Percentiles rank a stretch among this genome's conserved stretches.
Conservation (phyloP, 2,329 filamentous ascomycete species). For the Fusarium xylarioides region DNA sequence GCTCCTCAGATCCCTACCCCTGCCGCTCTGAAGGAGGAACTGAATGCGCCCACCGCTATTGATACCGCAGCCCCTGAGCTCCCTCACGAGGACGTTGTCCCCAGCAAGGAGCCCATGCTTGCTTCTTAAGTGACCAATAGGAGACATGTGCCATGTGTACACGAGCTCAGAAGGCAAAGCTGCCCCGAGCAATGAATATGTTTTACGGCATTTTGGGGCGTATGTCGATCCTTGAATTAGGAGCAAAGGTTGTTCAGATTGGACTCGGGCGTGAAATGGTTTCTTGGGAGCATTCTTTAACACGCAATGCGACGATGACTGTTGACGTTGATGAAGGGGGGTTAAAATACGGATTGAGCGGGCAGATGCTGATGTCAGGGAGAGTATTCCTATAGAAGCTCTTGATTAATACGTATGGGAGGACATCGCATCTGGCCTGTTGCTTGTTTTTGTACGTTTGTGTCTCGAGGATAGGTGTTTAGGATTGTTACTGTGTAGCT, state of each 20-base stretch:
- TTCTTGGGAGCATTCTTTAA: constrained; percentile 40
- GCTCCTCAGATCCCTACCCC: constrained; percentile 35
- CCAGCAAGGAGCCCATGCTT: constrained; percentile 41
- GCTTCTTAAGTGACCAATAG: constrained; percentile 43
- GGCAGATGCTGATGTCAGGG: constrained; percentile 24
- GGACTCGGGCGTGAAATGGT: constrained; percentile 40
- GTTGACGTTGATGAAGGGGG: constrained; percentile 36
- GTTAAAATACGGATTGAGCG: constrained; percentile 36
- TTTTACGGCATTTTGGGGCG: constrained; percentile 44
- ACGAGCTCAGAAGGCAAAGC: constrained; percentile 42
- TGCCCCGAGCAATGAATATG: constrained; percentile 41
- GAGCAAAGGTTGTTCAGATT: constrained; percentile 41
- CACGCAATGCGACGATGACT: constrained; percentile 40
- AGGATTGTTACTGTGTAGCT: constrained; percentile 41
- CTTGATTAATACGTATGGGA: constrained; percentile 38
- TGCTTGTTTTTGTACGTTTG: constrained; percentile 37
- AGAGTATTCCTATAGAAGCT: constrained; percentile 2
- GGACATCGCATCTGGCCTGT: constrained; percentile 25
- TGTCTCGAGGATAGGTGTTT: constrained; percentile 42
- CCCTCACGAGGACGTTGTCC: constrained; percentile 33
- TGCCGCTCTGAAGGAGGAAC: constrained; percentile 38
- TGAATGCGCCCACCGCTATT: constrained; percentile 38
- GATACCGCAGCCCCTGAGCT: constrained; percentile 41
- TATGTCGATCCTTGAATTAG: constrained; percentile 38
- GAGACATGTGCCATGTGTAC: constrained; percentile 40